These are phyloP conservation scores for Hirsutella thompsonii DNA, from an alignment of 2,329 filamentous ascomycete species.

Conservation along the genomic window DNA sequence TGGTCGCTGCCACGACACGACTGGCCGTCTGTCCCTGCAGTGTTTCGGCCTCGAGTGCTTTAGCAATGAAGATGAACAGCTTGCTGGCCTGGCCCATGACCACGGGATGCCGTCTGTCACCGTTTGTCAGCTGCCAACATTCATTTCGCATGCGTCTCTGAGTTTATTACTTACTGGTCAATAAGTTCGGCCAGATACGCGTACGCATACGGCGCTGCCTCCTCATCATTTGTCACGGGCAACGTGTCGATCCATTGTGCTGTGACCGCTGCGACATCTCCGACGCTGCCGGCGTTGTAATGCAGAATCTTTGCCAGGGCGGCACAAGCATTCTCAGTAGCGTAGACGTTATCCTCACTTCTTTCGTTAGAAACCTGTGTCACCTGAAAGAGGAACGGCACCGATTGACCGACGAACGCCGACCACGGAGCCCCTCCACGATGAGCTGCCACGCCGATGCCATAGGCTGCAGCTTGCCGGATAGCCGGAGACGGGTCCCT, in stretches of 20 bases:
- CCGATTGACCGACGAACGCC: constrained; percentile 67
- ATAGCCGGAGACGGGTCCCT: constrained; percentile 79
- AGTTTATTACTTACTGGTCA: constrained; percentile 61
- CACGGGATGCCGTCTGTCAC: constrained; percentile 67
- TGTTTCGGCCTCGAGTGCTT: constrained; percentile 83
- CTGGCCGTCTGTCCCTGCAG: constrained; percentile 72
- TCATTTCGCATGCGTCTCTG: not conserved
- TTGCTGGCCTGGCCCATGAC: constrained; percentile 67
- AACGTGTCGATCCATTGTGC: constrained; percentile 84
- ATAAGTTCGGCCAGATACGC: constrained; percentile 84
- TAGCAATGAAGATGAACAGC: constrained; percentile 72
- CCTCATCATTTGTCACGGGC: constrained; percentile 88
- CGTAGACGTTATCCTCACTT: constrained; percentile 87
- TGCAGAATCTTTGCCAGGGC: constrained; percentile 95
- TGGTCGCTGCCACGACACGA: constrained; percentile 65
- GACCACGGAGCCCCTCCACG: constrained; percentile 81
- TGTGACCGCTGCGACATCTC: constrained; percentile 63
- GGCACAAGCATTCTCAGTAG: constrained; percentile 93
- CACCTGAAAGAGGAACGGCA: constrained; percentile 76
- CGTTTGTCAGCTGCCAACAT: constrained; percentile 12
- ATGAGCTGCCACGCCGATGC: constrained; percentile 88
- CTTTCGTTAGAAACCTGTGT: constrained; percentile 71
- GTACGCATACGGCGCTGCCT: constrained; percentile 93
- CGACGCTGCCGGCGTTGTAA: constrained; percentile 68
- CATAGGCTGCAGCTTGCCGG: constrained; percentile 89